Conservation (phyloP, 768 basidiomycete genomes). For the Porphyrellus cyaneotinctus region DNA sequence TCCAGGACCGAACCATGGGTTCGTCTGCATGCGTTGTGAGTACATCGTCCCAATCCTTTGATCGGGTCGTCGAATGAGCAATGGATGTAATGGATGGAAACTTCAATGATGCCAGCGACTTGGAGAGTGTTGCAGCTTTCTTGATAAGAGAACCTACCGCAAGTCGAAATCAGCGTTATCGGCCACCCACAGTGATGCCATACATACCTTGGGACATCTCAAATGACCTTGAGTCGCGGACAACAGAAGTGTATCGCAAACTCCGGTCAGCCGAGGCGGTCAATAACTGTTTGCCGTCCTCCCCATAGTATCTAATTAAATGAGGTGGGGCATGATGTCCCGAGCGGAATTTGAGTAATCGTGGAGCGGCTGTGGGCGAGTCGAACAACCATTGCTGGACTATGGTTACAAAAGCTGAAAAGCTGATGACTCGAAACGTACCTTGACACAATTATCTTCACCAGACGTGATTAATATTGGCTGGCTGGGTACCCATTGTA, state of each 20-base stretch:
- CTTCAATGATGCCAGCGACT: conserved; percentile 79
- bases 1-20: conserved; percentile 82
- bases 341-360: conserved; percentile 85
- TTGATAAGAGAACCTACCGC: conserved; percentile 73
- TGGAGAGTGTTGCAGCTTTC: conserved; percentile 73
- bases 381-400: conserved; percentile 97
- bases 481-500: conserved; percentile 93
- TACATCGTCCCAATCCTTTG: conserved; percentile 98
- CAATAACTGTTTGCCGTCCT: conserved; percentile 93
- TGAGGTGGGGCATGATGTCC: conserved; percentile 92
- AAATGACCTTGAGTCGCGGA: conserved; percentile 90
- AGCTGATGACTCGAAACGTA: conserved; percentile 28
- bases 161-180: conserved; percentile 1
- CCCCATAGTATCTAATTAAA: conserved; percentile 90
- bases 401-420: conserved; percentile 4
- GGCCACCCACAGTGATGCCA: background rate
- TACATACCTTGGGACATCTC: conserved; percentile 86
- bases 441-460: conserved; percentile 95
- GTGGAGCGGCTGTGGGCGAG: conserved; percentile 79
- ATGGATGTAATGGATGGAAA: conserved; percentile 76
- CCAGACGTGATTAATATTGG: conserved; percentile 86
- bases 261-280: conserved; percentile 88
- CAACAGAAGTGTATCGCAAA: conserved; percentile 85
- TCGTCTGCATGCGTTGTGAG: conserved; percentile 88
- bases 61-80: conserved; percentile 71